Base-by-base conservation (phyloP, 1,284 basidiomycete species). In the Ustilago xerochloae region DNA sequence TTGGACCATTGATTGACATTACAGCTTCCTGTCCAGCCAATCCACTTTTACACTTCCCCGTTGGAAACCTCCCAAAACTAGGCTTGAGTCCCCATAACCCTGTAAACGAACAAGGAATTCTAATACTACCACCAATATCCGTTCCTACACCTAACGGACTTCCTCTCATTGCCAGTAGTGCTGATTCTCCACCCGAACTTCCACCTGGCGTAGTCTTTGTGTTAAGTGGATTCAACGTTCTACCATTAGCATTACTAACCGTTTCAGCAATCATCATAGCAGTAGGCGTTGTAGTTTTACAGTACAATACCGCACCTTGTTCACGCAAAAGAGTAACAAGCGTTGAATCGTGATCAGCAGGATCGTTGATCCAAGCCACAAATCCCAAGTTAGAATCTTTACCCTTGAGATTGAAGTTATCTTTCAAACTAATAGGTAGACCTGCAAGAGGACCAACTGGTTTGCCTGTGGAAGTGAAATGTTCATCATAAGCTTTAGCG, bases 201-300 rank as follows among this genome's bases (percentile, higher is more conserved):
- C 79, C 79, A 29, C 77, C 79, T 0, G 69, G 30, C 6, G 68
- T 65, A 18, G 72, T 7, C 15, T 52, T 53, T 7, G 61, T 71
- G 56, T 75, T 70, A 51, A 47, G 60, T 4, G 72, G 68, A 30
- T 72, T 51, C 16, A 75, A 57, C 36, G 73, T 72, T 13, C 73
- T 47, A 8, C 73, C 73, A 28, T 70, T 71, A 30, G 63, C 68
- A n/a, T 75, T 75, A 16, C 50, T 56, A 1, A 71, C 67, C 10
- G 73, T 72, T 30, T 75, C 73, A 7, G 67, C 73, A 18, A 75
- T 75, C 74, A 77, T 73, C 70, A 77, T 74, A 10, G 70, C 68
- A 0, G 70, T 73, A 2, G 74, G 70, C 10, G 68, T 72, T 3
- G 64, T 49, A 8, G 74, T 77, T 52, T 77, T 77, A 55, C 65